Base-by-base conservation (phyloP, 1,139 yeast species). In the Hyphopichia pseudoburtonii region DNA sequence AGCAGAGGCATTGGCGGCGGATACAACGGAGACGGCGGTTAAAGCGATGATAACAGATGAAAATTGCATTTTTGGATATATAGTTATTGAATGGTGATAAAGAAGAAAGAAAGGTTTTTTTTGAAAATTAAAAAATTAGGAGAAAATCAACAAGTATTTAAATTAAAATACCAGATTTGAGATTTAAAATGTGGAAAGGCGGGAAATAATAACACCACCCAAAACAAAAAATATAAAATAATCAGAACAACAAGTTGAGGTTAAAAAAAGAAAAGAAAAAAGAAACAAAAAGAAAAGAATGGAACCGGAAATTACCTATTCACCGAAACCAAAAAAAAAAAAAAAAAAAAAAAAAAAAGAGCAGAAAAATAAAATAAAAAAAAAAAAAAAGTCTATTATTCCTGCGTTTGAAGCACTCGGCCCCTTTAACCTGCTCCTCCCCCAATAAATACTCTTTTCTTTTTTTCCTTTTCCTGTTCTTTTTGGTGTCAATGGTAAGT, bases 41-140 rank as follows among this genome's bases (percentile, higher is more conserved):
- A 70, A 61, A 54, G 75, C 72, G 57, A 69, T 51, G 52, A 70
- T 57, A 56, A 70, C 60, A 48, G 69, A 57, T 55, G 60, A 57
- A 70, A 70, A 68, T 68, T 71, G 76, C 77, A 71, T 71, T 60
- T 42, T 59, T 34, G 17, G n/a, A 14, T n/a, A 12, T 11, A 9
- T 30, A 15, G 25, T 15, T 19, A 16, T 12, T 27, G 17, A 26
- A 18, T 11, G 17, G 17, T 25, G 26, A 27, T n/a, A 27, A 27
- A 27, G 25, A 12, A 33, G 17, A 25, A 26, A 10, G 21, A 21
- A 27, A 26, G 17, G 10, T 16, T 7, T 16, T 7, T 7, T 10
- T 10, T 21, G 23, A 25, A 5, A 12, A 5, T 12, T 28, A 5
- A 16, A 16, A 28, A 17, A 4, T 28, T 6, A 21, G 17, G 4